Evolutionary conservation across 768 basidiomycete genomes (phyloP), one percentile per base, ranked within the genome.

Genomic region (Porpolomopsis calyptriformis): DNA sequence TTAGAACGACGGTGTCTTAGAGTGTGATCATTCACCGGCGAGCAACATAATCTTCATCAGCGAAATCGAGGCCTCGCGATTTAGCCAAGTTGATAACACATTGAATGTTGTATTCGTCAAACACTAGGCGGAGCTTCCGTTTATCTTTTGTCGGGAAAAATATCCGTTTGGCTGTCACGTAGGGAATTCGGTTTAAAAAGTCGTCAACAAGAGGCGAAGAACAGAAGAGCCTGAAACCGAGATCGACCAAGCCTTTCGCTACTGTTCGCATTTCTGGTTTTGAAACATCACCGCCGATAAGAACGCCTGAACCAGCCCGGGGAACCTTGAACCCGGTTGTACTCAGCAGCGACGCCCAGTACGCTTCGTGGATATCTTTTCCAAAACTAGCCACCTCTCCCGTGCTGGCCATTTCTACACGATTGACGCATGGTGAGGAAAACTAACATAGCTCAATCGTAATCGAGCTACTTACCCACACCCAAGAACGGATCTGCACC

Each of bases 341-440:
- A 52, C 88, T 91, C 40, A 91, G 80, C n/a, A 96, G 70, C 2
- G 94, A 83, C 2, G 87, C 81, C 91, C 91, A 92, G 65, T 92
- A 93, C 11, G 94, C 96, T 65, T 99, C 96, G 52, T 93, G 80
- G 38, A 98, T 73, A 58, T 94, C 87, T 56, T 78, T 77, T 26
- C 93, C 96, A 61, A 98, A 99, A 53, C 87, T 82, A 10, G 96
- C 96, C 23, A 99, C 91, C 64, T 99, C 94, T 27, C 94, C 94
- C 5, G 94, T 97, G 58, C 88, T 92, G 2, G 93, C 92, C 94
- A 97, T 98, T 71, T 96, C 92, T 88, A 59, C 19, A 24, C 23
- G 26, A 45, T 45, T 40, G 53, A 49, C 36, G 51, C 20, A 12
- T 24, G 20, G n/a, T 23, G 22, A 23, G 14, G n/a, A 29, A 40